phyloP scores from a whole-genome alignment of 164 flowering plant species.

The Malania oleifera region DNA sequence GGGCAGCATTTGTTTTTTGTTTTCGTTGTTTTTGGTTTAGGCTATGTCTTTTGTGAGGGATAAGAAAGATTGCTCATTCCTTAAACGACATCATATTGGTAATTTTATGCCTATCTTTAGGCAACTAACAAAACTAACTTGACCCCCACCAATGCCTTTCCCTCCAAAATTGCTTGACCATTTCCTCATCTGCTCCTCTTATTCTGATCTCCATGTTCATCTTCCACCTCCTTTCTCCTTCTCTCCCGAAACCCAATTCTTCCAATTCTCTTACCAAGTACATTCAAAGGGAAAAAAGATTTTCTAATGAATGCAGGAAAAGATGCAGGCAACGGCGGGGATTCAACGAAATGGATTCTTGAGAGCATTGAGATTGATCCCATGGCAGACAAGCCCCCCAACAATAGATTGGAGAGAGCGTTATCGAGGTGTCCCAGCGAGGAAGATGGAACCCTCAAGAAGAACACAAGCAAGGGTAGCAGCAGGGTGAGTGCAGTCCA shows the following conservation, averaged over 20 bases:
- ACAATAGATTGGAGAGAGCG: slow-evolving; percentile 3
- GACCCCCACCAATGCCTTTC: not conserved
- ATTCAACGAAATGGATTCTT: slow-evolving; percentile 42
- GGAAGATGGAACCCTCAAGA: slow-evolving; percentile 12
- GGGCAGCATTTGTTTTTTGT: too few species aligned
- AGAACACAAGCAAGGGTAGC: slow-evolving; percentile 16
- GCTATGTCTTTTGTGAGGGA: too few species aligned
- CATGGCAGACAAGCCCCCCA: slow-evolving; percentile 24
- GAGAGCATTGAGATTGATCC: slow-evolving; percentile 37
- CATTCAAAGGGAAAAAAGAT: not conserved
- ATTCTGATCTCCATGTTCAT: not conserved
- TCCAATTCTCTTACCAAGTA: too few species aligned
- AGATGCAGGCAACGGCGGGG: not conserved
- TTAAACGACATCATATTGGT: too few species aligned
- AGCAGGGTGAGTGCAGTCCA: slow-evolving; percentile 17
- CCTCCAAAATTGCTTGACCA: slow-evolving; percentile 2
- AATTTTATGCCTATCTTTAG: slow-evolving; percentile 10
- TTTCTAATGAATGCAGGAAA: not conserved
- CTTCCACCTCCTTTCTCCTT: slow-evolving; percentile 4
- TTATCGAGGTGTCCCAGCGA: not conserved
- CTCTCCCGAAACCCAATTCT: not conserved
- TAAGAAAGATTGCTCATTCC: too few species aligned
- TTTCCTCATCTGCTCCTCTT: not conserved
- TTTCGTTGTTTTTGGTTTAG: too few species aligned
- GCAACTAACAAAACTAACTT: slow-evolving; percentile 7